Evolutionary conservation across 805 yeast genomes (phyloP), one percentile per base, ranked within the genome.

Genomic region (Saturnispora serradocipensis): DNA sequence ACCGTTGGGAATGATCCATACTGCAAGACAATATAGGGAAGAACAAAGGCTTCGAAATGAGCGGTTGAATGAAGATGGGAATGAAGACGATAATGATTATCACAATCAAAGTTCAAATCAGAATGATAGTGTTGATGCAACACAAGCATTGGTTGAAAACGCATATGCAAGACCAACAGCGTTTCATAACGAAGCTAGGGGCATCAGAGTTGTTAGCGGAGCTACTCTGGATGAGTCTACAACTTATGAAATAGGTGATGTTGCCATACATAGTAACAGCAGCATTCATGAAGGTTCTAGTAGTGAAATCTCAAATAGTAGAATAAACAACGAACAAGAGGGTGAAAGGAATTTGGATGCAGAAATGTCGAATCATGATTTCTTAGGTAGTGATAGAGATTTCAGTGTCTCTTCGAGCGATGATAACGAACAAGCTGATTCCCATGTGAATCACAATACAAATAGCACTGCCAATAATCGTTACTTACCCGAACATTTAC

Each of bases 1-100:
- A 43, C 88, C 89, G 0, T 72, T 83, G n/a, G 58, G 58, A 3
- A n/a, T 53, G 9, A 69, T 70, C 1, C 77, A 74, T 60, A 82
- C 86, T 0, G 70, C 80, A 72, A 65, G 65, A 39, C 70, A 67
- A 32, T 51, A 70, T 38, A 28, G 45, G 15, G 64, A 54, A 13
- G 62, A 58, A n/a, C 56, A 56, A 38, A 61, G 58, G 3, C 27
- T 20, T 32, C 24, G 13, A 10, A 35, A 16, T 20, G 39, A 45
- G 11, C 25, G 42, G 35, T n/a, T 34, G 5, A 44, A 24, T 15
- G 30, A 18, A 20, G 45, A 32, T 15, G 30, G 28, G 3, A 40
- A 34, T 28, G 42, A 27, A 7, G 24, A 59, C 43, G 72, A 66
- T 38, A 64, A 63, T 43, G 67, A 61, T 11, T 38, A 18, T 38